These are phyloP conservation scores for Crassisporium funariophilum DNA, from an alignment of 768 basidiomycete genomes.

Conservation along the genomic window DNA sequence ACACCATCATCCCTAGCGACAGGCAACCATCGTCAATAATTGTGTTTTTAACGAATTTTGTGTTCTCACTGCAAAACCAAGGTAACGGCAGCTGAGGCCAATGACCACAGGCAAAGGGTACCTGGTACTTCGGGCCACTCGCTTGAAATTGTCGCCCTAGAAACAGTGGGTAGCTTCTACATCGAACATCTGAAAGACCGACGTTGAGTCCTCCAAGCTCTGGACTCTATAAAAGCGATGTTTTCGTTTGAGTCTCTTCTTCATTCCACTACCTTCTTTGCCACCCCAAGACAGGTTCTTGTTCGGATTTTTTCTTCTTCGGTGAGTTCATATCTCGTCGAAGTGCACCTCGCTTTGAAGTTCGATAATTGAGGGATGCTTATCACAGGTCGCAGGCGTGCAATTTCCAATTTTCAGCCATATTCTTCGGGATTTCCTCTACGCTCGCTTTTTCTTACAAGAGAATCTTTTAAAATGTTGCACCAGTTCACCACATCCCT, in stretches of 20 bases:
- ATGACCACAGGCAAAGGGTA: no score
- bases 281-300: constrained; percentile 59
- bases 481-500: no score
- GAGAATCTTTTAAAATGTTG: constrained; percentile 23
- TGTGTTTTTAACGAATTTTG: no score
- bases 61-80: background rate
- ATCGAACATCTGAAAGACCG: constrained; percentile 8
- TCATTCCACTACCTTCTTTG: constrained; percentile 38
- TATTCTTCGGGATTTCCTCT: constrained; percentile 17
- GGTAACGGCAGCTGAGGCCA: background rate
- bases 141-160: constrained; percentile 19
- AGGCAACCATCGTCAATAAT: no score
- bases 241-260: constrained; percentile 9
- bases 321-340: no score
- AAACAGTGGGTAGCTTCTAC: constrained; percentile 9
- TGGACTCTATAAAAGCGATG: constrained; percentile 14
- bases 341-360: constrained; percentile 20
- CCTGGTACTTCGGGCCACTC: constrained; percentile 6
- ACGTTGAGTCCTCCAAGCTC: no score
- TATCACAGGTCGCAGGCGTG: constrained; percentile 32
- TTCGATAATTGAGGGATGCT: background rate
- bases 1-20: no score
- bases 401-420: constrained; percentile 20
- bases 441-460: constrained; percentile 13
- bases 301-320: constrained; percentile 29